A percentile compares a stretch with the other conserved stretches of the same genome.
phyloP scores from a whole-genome alignment of 352 stramenopile genomes.

The Phytophthora parvispora region DNA sequence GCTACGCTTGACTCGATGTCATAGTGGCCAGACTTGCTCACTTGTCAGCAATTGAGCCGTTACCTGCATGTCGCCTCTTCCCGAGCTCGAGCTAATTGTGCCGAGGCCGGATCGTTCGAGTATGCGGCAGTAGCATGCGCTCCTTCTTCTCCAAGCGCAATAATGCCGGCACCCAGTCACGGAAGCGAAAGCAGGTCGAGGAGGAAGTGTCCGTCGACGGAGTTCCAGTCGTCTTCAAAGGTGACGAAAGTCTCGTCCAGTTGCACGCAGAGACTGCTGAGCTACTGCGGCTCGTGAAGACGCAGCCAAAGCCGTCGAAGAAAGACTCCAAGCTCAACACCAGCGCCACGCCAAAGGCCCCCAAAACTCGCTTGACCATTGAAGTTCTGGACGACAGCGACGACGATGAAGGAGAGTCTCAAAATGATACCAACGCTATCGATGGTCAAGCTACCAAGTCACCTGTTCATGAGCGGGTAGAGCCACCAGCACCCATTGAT shows the following conservation, averaged over 20 bases:
- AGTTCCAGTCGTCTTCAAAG: conserved; percentile 39
- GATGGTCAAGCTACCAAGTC: neutral
- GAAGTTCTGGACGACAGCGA: conserved; percentile 73
- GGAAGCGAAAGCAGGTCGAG: conserved; percentile 32
- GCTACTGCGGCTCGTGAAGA: conserved; percentile 71
- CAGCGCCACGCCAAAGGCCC: conserved; percentile 6
- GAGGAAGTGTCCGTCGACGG: conserved; percentile 16
- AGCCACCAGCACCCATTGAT: conserved; percentile 33
- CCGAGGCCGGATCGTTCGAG: conserved; percentile 11
- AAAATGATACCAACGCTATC: conserved; percentile 2
- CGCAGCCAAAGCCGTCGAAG: conserved; percentile 27
- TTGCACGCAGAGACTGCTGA: conserved; percentile 69
- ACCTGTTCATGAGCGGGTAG: neutral
- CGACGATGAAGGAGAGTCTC: conserved; percentile 16
- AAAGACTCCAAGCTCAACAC: conserved; percentile 31
- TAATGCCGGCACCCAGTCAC: conserved; percentile 19
- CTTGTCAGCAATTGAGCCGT: no score
- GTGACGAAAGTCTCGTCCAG: conserved; percentile 63
- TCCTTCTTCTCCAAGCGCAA: conserved; percentile 54
- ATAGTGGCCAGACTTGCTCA: no score
- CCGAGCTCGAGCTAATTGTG: conserved; percentile 28
- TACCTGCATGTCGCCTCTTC: conserved; percentile 18
- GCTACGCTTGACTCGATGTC: no score
- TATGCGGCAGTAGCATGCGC: conserved; percentile 40
- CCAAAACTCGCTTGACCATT: conserved; percentile 67